Base-by-base conservation (phyloP, 306 rosid genomes). In the Pterocarpus macrocarpus region DNA sequence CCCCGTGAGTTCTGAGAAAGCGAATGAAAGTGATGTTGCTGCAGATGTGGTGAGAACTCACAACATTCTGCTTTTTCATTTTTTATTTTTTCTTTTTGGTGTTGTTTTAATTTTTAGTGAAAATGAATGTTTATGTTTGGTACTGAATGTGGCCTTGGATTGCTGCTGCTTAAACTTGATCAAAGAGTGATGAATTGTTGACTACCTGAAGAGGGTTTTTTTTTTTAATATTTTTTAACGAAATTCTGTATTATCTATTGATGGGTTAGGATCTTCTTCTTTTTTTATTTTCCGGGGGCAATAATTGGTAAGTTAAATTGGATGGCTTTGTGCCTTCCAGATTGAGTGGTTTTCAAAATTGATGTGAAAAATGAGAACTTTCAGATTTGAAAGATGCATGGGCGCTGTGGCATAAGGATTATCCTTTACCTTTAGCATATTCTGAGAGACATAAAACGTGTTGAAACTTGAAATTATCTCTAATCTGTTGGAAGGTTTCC, bases 1-100 rank as follows among this genome's bases (percentile, higher is more conserved):
- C 47, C 52, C 94, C 1, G 93, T 15, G 8, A 81, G 78, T 16
- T 71, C 84, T 0, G 59, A 75, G 75, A 70, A 59, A 22, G 75
- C 55, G 8, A 76, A 80, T 70, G 83, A 86, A 8, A 62, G 32
- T 41, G 82, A 67, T 34, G 73, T 70, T 10, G 82, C 47, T 44
- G 64, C 53, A 8, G 90, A 85, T 55, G 61, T 55, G 87, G 91
- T 78, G 50, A 65, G 49, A 47, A 33, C 61, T 11, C 17, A 3
- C 33, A 9, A 64, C 15, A 12, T 8, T 49, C 8, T 7, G 5
- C n/a, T 2, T 6, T 22, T 12, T 50, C 2, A 1, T 5, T 1
- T 4, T 50, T 50, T n/a, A 4, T 12, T 50, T 13, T 50, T 4
- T 50, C 4, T 50, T 14, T 0, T 2, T 9, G 0, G 8, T 47